phyloP scores from a whole-genome alignment of 139 green algal genomes.

The Klebsormidium nitens region DNA sequence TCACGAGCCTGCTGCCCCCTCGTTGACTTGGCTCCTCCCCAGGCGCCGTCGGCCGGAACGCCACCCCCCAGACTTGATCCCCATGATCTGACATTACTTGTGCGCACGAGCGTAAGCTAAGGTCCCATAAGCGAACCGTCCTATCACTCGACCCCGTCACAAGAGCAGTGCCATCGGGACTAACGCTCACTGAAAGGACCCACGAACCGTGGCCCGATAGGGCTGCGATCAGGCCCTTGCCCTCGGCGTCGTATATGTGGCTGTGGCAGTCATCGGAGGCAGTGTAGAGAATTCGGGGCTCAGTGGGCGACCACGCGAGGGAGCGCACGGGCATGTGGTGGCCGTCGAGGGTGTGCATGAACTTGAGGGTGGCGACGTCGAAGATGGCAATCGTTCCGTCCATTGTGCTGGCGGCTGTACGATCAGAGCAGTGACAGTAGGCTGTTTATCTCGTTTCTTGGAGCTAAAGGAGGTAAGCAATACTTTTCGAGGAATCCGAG shows the following conservation, averaged over 20 bases:
- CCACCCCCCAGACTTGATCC: constrained; percentile 42
- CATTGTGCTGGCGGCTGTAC: constrained; percentile 37
- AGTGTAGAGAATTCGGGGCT: constrained; percentile 48
- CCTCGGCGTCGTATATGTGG: constrained; percentile 80
- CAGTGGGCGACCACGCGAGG: constrained; percentile 64
- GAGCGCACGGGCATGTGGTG: constrained; percentile 80
- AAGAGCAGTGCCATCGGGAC: constrained; percentile 62
- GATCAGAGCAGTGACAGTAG: no score
- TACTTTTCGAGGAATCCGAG: no score
- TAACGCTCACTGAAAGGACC: constrained; percentile 70
- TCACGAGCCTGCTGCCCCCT: constrained; percentile 17
- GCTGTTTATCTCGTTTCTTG: no score
- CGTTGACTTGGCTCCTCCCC: neutral
- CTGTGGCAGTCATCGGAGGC: constrained; percentile 87
- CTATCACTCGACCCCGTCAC: constrained; percentile 52
- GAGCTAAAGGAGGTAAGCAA: no score
- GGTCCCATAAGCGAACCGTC: constrained; percentile 79
- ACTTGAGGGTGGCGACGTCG: constrained; percentile 49
- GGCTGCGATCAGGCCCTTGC: constrained; percentile 62
- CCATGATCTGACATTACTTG: constrained; percentile 62
- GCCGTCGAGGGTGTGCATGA: constrained; percentile 64
- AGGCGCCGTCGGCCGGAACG: constrained; percentile 11
- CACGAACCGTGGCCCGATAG: constrained; percentile 84
- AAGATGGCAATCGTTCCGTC: constrained; percentile 55
- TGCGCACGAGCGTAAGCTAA: constrained; percentile 57